A percentile compares a stretch with the other conserved stretches of the same genome.
Evolutionary conservation across 257 asterid species (phyloP).

Genomic region (Lithospermum erythrorhizon): DNA sequence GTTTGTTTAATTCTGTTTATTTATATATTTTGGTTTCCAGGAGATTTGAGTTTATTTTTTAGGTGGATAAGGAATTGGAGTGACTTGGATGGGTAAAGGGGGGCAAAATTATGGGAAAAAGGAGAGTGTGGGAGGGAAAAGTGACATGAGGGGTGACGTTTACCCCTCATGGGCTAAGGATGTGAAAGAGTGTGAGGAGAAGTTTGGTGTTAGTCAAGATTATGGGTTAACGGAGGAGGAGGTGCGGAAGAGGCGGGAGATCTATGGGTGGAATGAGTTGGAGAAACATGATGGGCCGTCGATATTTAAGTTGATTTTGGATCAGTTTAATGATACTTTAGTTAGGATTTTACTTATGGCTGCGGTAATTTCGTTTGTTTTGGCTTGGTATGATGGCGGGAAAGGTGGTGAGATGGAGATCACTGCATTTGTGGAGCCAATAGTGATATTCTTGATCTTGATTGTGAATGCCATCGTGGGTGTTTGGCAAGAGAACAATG

Average conservation of each 20-base stretch:
- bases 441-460: conserved; percentile 85
- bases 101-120: conserved; percentile 52
- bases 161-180: conserved; percentile 74
- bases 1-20: too few relatives aligned
- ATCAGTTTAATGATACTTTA: conserved; percentile 88
- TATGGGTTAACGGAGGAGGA: conserved; percentile 55
- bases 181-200: conserved; percentile 68
- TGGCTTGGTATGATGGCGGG: conserved; percentile 92
- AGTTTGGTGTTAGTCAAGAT: conserved; percentile 44
- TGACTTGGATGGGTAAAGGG: conserved; percentile 72
- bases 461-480: conserved; percentile 94
- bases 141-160: conserved; percentile 16
- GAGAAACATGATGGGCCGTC: conserved; percentile 95
- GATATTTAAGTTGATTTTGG: conserved; percentile 61
- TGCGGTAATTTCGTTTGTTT: conserved; percentile 84
- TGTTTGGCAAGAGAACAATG: conserved; percentile 99
- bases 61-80: conserved; percentile 3
- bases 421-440: conserved; percentile 94
- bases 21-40: background rate
- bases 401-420: conserved; percentile 95
- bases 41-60: conserved; percentile 3
- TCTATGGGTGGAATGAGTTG: conserved; percentile 76
- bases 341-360: conserved; percentile 87
- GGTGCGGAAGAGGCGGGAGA: conserved; percentile 59
- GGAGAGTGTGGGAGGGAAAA: conserved; percentile 23